Evolutionary conservation across 768 basidiomycete genomes (phyloP).

Genomic region (Mycena pura): DNA sequence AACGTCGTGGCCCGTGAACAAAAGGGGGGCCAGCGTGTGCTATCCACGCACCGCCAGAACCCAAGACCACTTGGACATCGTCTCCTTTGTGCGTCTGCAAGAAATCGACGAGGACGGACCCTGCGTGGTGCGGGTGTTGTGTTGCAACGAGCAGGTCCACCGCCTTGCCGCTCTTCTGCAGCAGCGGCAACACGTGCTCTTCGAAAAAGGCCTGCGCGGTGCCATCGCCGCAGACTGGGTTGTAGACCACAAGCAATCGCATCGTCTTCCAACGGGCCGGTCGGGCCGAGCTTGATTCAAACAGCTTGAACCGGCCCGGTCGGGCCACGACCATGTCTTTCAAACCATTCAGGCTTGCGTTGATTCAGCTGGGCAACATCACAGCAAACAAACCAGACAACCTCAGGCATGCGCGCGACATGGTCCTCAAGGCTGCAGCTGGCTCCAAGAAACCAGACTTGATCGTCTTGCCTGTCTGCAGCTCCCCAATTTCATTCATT

Average conservation of each 20-base stretch:
- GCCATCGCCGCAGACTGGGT: slow-evolving; percentile 74
- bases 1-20: too few relatives aligned
- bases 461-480: slow-evolving; percentile 81
- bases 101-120: slow-evolving; percentile 48
- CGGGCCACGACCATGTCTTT: slow-evolving; percentile 42
- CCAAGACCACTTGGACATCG: slow-evolving; percentile 59
- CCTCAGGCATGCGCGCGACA: slow-evolving; percentile 80
- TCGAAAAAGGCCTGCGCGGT: slow-evolving; percentile 63
- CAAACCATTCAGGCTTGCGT: slow-evolving; percentile 82
- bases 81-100: slow-evolving; percentile 40
- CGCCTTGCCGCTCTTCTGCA: slow-evolving; percentile 47
- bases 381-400: slow-evolving; percentile 78
- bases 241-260: slow-evolving; percentile 71
- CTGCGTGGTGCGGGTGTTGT: slow-evolving; percentile 60
- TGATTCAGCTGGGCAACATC: slow-evolving; percentile 87
- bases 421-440: slow-evolving; percentile 74
- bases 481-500: background rate
- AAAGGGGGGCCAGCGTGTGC: too few relatives aligned
- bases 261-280: too few relatives aligned
- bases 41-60: too few relatives aligned
- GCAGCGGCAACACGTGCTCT: slow-evolving; percentile 68
- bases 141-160: slow-evolving; percentile 56
- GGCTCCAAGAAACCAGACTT: slow-evolving; percentile 74
- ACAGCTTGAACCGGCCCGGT: too few relatives aligned
- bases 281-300: background rate